These are phyloP conservation scores for Myochromella boudieri DNA, from an alignment of 768 basidiomycete genomes.

Conservation along the genomic window DNA sequence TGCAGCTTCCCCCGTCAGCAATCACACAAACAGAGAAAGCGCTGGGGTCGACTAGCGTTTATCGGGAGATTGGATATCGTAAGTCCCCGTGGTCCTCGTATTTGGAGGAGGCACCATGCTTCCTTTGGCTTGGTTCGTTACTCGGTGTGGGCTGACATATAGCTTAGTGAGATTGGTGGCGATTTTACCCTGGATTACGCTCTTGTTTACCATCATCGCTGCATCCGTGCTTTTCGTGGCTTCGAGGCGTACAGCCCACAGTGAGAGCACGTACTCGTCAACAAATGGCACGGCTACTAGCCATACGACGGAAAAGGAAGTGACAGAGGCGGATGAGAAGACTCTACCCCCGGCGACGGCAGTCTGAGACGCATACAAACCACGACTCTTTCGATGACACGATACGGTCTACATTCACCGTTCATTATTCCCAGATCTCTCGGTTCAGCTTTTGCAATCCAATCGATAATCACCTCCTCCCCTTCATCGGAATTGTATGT, in stretches of 20 bases:
- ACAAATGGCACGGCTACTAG: neutral
- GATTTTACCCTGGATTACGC: conserved; percentile 53
- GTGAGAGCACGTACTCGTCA: too few relatives aligned
- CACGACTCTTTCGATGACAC: too few relatives aligned
- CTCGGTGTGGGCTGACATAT: neutral
- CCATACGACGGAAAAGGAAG: conserved; percentile 1
- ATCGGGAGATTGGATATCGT: conserved; percentile 49
- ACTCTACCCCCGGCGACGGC: neutral
- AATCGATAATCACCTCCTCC: too few relatives aligned
- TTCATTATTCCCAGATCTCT: too few relatives aligned
- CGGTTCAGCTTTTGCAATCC: too few relatives aligned
- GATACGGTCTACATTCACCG: too few relatives aligned
- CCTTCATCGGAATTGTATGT: too few relatives aligned
- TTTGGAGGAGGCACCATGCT: too few relatives aligned
- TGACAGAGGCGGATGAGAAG: too few relatives aligned
- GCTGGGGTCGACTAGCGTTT: conserved; percentile 41
- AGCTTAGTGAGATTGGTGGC: conserved; percentile 52
- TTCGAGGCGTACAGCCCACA: neutral
- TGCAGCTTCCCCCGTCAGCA: conserved; percentile 32
- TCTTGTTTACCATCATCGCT: conserved; percentile 38
- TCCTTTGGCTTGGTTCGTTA: neutral
- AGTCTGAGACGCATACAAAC: too few relatives aligned
- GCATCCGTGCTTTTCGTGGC: conserved; percentile 34
- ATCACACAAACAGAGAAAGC: conserved; percentile 34
- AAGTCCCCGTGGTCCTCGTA: conserved; percentile 25